Evolutionary conservation across 306 rosid species (phyloP).

Genomic region (Malus fusca): DNA sequence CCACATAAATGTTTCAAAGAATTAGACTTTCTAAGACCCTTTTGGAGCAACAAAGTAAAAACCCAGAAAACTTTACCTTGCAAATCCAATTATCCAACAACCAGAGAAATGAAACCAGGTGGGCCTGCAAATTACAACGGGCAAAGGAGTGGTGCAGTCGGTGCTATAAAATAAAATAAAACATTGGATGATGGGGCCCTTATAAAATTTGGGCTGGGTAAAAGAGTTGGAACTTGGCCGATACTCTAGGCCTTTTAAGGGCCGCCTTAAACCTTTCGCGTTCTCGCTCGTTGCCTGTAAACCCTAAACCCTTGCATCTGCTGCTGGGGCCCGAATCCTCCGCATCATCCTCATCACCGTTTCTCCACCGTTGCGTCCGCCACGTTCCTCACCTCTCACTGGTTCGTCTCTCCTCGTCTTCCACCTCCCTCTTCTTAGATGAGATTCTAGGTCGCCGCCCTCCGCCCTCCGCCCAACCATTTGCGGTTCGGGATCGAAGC

Average conservation of each 20-base stretch:
- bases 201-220: too few relatives aligned
- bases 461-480: too few relatives aligned
- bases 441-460: too few relatives aligned
- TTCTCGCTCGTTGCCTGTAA: neutral
- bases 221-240: neutral
- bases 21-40: neutral
- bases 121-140: slow-evolving; percentile 12
- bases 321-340: neutral
- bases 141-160: too few relatives aligned
- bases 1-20: slow-evolving; percentile 6
- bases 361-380: too few relatives aligned
- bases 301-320: neutral
- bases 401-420: neutral
- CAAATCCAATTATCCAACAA: neutral
- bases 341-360: neutral
- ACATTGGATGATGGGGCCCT: too few relatives aligned
- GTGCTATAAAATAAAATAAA: too few relatives aligned
- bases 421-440: too few relatives aligned
- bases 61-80: slow-evolving; percentile 19
- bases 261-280: neutral
- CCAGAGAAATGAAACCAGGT: slow-evolving; percentile 10
- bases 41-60: neutral
- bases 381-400: neutral
- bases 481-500: too few relatives aligned
- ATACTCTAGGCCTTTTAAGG: neutral